Percentiles rank a stretch among this genome's conserved stretches.
Conservation (phyloP, 371 early-diverging fungal species). For the Mortierella sp. region DNA sequence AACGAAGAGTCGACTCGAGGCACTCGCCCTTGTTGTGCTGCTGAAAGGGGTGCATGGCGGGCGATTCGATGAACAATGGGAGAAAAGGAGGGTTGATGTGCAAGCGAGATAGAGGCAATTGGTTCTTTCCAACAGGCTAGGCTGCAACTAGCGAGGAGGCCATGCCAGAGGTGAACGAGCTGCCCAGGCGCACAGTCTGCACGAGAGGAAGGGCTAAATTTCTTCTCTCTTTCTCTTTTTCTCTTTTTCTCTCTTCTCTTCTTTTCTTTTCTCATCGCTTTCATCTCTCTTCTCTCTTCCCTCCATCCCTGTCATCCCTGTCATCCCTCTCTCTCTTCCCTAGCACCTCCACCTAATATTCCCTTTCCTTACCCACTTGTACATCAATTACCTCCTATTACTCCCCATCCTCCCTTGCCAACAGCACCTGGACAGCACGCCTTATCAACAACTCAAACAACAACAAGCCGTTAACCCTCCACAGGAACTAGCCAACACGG, state of each 20-base stretch:
- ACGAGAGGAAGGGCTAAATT: neutral
- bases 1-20: no score
- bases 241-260: neutral
- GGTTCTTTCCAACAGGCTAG: no score
- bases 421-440: neutral
- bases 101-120: no score
- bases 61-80: no score
- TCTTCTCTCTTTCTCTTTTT: neutral
- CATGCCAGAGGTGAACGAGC: no score
- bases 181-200: no score
- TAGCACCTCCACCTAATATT: neutral
- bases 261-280: neutral
- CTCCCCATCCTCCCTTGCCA: no score
- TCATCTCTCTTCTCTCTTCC: neutral
- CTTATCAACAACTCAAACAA: neutral
- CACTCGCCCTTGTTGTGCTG: no score
- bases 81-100: no score
- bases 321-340: neutral
- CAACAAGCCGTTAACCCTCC: neutral
- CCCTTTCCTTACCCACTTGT: neutral
- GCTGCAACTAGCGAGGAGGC: no score
- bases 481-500: neutral
- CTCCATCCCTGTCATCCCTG: no score
- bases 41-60: no score
- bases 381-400: neutral